These are phyloP conservation scores for Tremellales sp. DNA, from an alignment of 1,284 basidiomycete species.

Conservation along the genomic window DNA sequence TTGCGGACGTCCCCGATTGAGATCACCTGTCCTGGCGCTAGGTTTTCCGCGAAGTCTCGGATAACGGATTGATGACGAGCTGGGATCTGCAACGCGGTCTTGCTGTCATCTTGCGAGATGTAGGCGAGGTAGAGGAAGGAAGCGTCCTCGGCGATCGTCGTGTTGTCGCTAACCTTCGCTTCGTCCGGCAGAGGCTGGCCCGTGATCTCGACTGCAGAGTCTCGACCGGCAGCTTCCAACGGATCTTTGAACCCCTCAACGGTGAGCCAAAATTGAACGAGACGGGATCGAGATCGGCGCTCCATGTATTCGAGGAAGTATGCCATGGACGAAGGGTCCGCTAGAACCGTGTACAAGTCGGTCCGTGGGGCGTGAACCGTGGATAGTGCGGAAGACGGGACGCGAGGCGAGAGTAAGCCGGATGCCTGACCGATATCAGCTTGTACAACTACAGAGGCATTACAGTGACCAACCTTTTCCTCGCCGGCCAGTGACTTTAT, in stretches of 20 bases:
- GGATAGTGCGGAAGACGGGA: neutral
- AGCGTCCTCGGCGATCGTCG: conserved; percentile 63
- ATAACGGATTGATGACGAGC: conserved; percentile 17
- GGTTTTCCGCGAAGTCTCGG: conserved; percentile 7
- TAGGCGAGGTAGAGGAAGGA: conserved; percentile 81
- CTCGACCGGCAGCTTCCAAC: conserved; percentile 68
- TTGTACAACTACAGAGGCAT: no score
- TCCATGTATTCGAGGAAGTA: conserved; percentile 99
- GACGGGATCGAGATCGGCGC: conserved; percentile 70
- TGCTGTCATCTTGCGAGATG: conserved; percentile 53
- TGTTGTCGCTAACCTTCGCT: neutral
- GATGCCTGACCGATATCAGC: no score
- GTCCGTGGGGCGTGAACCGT: neutral
- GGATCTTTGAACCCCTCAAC: conserved; percentile 97
- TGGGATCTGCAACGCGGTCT: conserved; percentile 13
- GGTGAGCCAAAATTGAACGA: conserved; percentile 95
- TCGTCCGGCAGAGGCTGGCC: neutral
- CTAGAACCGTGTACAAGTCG: conserved; percentile 60
- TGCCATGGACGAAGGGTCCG: conserved; percentile 81
- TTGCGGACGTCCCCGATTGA: conserved; percentile 11
- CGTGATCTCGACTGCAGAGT: conserved; percentile 17
- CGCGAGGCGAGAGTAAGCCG: no score
- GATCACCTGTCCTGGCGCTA: neutral
- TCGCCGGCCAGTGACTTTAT: conserved; percentile 70
- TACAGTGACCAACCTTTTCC: conserved; percentile 10